Base-by-base conservation (phyloP, 768 basidiomycete genomes). In the Lactarius quietus region DNA sequence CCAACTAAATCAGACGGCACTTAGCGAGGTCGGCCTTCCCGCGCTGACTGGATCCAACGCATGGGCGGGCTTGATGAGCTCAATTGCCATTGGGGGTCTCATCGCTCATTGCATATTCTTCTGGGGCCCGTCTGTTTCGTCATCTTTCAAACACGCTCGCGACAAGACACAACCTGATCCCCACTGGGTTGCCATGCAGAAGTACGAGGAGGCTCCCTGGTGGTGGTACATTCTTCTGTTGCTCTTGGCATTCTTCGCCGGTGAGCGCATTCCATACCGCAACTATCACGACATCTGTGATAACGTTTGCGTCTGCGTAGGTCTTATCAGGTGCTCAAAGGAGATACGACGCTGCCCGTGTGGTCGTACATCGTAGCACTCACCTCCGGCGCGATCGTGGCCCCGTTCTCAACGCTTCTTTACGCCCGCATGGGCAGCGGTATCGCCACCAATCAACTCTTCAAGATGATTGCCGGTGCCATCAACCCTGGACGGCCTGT, bases 391-490 rank as follows among this genome's bases (percentile, higher is more conserved):
- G 77, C 67, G 64, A 65, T 74, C 58, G 61, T 75, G 10, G 63
- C 83, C 74, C 84, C 84, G 0, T 85, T 86, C 73, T 85, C 84
- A 1, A 84, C 81, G 0, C 68, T 85, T 6, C 76, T 87, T 0
- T 83, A 70, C 69, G 85, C 82, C 17, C 80, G 85, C n/a, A 79
- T 86, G 79, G 86, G 86, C 26, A 85, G 79, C 67, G 85, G 84
- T 20, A 76, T 88, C 53, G 81, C 81, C 3, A 87, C 86, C 6
- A 83, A 81, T 67, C 82, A 85, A 70, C 71, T 87, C 62, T 84
- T 86, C 82, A 85, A 85, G 74, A 86, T 87, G 85, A 80, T 85
- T 20, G 85, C 82, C 12, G 84, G 84, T 17, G 81, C 80, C 2
- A 75, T 86, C 10, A 83, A 84, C 70, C 84, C 86, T 8, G 87